These are phyloP conservation scores for Cicer cuneatum DNA, from an alignment of 306 rosid genomes.

Conservation along the genomic window DNA sequence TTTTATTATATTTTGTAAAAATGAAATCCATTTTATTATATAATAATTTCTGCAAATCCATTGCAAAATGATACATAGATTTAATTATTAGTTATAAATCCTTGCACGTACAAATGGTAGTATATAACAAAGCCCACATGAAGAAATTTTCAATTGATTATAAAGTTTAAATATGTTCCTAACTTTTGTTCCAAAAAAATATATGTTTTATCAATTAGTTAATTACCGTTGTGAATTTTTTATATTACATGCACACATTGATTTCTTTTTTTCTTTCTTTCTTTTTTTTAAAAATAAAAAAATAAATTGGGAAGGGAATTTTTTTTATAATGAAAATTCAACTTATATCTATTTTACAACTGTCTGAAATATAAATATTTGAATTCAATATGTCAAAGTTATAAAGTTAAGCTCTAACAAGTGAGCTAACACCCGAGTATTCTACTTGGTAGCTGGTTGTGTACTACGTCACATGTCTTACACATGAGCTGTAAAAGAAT, in stretches of 20 bases:
- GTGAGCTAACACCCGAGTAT: too few relatives aligned
- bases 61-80: neutral
- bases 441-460: slow-evolving; percentile 7
- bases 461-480: slow-evolving; percentile 41
- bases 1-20: neutral
- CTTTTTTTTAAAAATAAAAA: too few relatives aligned
- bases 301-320: too few relatives aligned
- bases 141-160: neutral
- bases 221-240: slow-evolving; percentile 14
- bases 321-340: too few relatives aligned
- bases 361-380: too few relatives aligned
- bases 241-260: neutral
- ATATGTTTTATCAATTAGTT: neutral
- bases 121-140: neutral
- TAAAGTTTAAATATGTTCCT: neutral
- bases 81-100: neutral
- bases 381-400: too few relatives aligned
- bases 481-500: slow-evolving; percentile 24
- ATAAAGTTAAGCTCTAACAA: too few relatives aligned
- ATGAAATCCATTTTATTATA: neutral
- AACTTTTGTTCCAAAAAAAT: neutral
- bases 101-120: slow-evolving; percentile 8
- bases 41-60: neutral
- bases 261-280: neutral
- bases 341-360: too few relatives aligned